Evolutionary conservation across 495 filamentous ascomycete species (phyloP).

Genomic region (Terfezia boudieri): DNA sequence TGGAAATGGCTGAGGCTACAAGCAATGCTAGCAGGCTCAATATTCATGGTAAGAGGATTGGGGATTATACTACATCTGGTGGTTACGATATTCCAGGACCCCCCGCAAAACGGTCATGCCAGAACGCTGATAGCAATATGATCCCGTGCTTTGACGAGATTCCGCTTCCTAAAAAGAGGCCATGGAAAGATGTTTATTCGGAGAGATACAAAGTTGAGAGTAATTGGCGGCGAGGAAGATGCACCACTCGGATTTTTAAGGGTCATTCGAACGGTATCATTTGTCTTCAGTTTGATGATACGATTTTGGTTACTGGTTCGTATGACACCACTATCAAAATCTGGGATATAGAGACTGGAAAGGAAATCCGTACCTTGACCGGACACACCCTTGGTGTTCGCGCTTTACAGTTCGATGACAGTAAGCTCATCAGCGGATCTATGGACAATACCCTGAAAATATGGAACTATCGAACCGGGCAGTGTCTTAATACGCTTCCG

Average conservation of each 20-base stretch:
- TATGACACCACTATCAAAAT: conserved; percentile 91
- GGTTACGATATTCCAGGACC: conserved; percentile 6
- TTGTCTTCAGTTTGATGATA: conserved; percentile 87
- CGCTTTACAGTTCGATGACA: conserved; percentile 81
- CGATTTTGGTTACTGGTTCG: conserved; percentile 77
- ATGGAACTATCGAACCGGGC: conserved; percentile 92
- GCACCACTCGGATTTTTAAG: conserved; percentile 52
- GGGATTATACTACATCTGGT: conserved; percentile 1
- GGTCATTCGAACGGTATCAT: conserved; percentile 91
- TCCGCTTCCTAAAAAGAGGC: conserved; percentile 25
- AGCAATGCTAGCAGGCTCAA: conserved; percentile 14
- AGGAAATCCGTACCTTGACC: conserved; percentile 57
- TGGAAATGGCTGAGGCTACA: conserved; percentile 12
- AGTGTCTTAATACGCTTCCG: conserved; percentile 57
- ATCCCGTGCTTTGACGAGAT: conserved; percentile 16
- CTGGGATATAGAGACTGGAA: conserved; percentile 76
- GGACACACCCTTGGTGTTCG: conserved; percentile 70
- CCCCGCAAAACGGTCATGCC: conserved; percentile 14
- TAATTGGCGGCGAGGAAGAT: conserved; percentile 91
- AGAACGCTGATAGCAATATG: conserved; percentile 1
- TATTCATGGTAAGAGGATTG: conserved; percentile 21
- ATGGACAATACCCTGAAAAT: conserved; percentile 64
- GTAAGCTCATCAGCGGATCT: conserved; percentile 65
- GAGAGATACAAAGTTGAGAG: conserved; percentile 75
- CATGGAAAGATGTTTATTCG: conserved; percentile 86